Conservation (phyloP, 2,329 filamentous ascomycete species). For the Pestalotiopsis sp. region DNA sequence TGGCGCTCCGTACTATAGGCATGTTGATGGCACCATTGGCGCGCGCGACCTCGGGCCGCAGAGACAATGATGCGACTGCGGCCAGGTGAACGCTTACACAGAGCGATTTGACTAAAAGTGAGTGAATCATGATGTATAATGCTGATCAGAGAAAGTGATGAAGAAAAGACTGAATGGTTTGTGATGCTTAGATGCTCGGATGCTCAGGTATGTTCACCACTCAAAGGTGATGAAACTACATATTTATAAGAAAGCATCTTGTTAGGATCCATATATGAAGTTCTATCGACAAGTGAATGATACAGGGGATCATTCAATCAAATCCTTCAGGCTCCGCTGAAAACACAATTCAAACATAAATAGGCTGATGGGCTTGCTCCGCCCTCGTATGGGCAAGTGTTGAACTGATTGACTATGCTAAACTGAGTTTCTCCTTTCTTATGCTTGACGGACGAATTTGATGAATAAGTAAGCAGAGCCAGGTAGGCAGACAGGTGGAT, state of each 20-base stretch:
- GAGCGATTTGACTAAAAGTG: not conserved
- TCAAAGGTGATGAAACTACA: not conserved
- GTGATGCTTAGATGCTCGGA: not conserved
- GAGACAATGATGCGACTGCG: not conserved
- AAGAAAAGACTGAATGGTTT: not conserved
- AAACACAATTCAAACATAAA: not conserved
- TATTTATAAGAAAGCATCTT: not conserved
- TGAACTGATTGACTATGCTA: not conserved
- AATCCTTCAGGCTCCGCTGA: not conserved
- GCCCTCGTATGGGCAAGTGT: conserved; percentile 1
- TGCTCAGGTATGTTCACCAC: not conserved
- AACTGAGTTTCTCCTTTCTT: not conserved
- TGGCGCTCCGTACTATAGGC: not conserved
- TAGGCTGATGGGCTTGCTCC: not conserved
- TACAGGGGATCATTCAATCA: not conserved
- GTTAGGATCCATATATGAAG: not conserved
- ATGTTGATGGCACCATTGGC: not conserved
- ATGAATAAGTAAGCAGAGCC: no score
- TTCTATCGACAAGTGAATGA: not conserved
- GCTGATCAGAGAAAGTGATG: not conserved
- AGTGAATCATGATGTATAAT: not conserved
- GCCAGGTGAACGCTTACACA: not conserved
- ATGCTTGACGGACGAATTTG: not conserved
- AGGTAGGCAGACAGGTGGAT: not conserved
- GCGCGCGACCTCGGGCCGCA: not conserved